Base-by-base conservation (phyloP, 2,329 filamentous ascomycete genomes). In the Alternaria infectoria region DNA sequence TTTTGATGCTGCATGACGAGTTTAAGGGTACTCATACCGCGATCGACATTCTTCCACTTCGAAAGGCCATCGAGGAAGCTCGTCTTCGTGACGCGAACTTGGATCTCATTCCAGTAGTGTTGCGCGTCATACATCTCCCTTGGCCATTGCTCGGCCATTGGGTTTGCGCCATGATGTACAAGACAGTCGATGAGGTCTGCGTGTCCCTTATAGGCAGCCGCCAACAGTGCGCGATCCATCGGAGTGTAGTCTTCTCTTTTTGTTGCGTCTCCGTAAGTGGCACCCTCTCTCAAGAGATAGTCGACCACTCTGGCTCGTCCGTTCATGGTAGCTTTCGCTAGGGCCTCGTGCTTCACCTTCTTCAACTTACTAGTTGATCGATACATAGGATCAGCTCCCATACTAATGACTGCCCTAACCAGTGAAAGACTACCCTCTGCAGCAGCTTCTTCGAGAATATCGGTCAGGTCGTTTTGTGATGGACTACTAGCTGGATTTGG, bases 101-200 rank as follows among this genome's bases (percentile, higher is more conserved):
- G 58, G 2, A 25, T 49, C 4, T 71, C 61, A 3, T 64, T 59
- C 69, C 69, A 71, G 21, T 71, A 71, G 15, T 71, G 64, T 26
- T 69, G 67, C 5, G 64, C 54, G 6, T 68, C 65, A 10, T 69
- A 64, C 46, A 71, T 65, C 21, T 69, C 67, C 21, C 63, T 56
- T 17, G 69, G 69, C 69, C 69, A 71, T 59, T 67, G 67, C 44
- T 68, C 67, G 17, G 60, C 59, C 65, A 68, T 64, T 13, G 67
- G 64, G 8, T 71, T 69, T 8, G 61, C 69, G 6, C 67, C 67
- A 50, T 71, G 64, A 26, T 56, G 57, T n/a, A 71, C 61, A 5
- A 71, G 64, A n/a, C 60, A 63, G 32, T 54, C 56, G 19, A 47
- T 59, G 9, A 69, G 67, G 43, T 71, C 65, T 50, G 57, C 61